Base-by-base conservation (phyloP, 108 stramenopile genomes). In the Hondaea fermentalgiana region DNA sequence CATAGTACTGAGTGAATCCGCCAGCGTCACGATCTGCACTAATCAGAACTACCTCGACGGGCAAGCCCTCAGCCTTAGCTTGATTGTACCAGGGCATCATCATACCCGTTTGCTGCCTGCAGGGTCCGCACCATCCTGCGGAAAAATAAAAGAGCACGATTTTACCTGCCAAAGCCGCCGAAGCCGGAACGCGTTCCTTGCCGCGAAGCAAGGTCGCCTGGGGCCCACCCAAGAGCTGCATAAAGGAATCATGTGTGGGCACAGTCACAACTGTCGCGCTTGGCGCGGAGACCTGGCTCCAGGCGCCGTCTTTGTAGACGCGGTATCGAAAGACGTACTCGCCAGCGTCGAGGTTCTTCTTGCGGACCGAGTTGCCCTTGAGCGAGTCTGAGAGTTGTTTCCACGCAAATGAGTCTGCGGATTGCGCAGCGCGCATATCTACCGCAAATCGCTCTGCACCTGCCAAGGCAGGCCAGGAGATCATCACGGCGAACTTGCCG, bases 71-170 rank as follows among this genome's bases (percentile, higher is more conserved):
- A 5, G 49, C 59, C 57, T 64, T 16, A 42, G 55, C 59, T 44
- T 57, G 14, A 47, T 25, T 14, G 87, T 87, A 89, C 69, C 53
- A 88, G 5, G 25, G 42, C 16, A 44, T 5, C 14, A 90, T 59
- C 87, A 87, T 60, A 21, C 69, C 53, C 17, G 87, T 90, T 23
- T 87, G 58, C 25, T 16, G 57, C 23, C 87, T 10, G 71, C 90
- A 90, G 4, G 90, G 90, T 42, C 28, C 28, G 90, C 90, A 90
- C 90, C 90, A 90, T 4, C 29, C 14, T 17, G 90, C 90, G 53
- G 28, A 58, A 17, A 89, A 89, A 14, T 87, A 87, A 14, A 87
- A 35, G 47, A 43, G n/a, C n/a, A 87, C 35, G 42, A 60, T 59
- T 44, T 88, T 58, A 23, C 44, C 21, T 1, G 64, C 64, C 25